Evolutionary conservation across 164 flowering plant species (phyloP).

Genomic region (Euptelea pleiosperma): DNA sequence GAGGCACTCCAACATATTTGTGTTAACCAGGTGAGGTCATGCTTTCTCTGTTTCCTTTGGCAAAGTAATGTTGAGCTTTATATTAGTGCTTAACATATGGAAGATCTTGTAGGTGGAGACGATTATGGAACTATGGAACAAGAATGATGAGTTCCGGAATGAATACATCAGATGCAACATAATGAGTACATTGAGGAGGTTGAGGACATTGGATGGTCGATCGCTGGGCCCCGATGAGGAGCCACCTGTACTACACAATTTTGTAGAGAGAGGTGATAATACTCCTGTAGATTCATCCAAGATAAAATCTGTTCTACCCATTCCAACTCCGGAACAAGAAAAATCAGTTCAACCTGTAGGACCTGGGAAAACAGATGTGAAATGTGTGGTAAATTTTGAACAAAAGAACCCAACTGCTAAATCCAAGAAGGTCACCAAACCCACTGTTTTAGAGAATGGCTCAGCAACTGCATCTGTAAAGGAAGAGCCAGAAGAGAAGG

Average conservation of each 20-base stretch:
- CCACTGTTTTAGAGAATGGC: conserved; percentile 18
- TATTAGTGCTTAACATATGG: conserved; percentile 11
- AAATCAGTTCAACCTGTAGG: conserved; percentile 16
- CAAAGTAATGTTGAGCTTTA: background rate
- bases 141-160: conserved; percentile 58
- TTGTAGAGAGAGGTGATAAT: conserved; percentile 22
- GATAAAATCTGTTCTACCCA: conserved; percentile 11
- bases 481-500: conserved; percentile 29
- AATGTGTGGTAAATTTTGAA: conserved; percentile 23
- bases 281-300: conserved; percentile 14
- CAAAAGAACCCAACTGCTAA: conserved; percentile 30
- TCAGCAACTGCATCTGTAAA: conserved; percentile 28
- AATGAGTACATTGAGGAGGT: conserved; percentile 65
- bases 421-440: conserved; percentile 28
- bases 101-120: conserved; percentile 54
- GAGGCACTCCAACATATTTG: conserved; percentile 53
- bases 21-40: conserved; percentile 48
- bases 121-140: conserved; percentile 70
- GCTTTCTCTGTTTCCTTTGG: conserved; percentile 3
- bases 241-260: conserved; percentile 38
- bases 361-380: conserved; percentile 15
- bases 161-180: conserved; percentile 61
- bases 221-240: conserved; percentile 79
- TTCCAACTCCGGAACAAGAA: conserved; percentile 26
- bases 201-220: conserved; percentile 78